Percentiles rank a stretch among this genome's conserved stretches.
Conservation (phyloP, 495 filamentous ascomycete species). For the Delitschia confertaspora region DNA sequence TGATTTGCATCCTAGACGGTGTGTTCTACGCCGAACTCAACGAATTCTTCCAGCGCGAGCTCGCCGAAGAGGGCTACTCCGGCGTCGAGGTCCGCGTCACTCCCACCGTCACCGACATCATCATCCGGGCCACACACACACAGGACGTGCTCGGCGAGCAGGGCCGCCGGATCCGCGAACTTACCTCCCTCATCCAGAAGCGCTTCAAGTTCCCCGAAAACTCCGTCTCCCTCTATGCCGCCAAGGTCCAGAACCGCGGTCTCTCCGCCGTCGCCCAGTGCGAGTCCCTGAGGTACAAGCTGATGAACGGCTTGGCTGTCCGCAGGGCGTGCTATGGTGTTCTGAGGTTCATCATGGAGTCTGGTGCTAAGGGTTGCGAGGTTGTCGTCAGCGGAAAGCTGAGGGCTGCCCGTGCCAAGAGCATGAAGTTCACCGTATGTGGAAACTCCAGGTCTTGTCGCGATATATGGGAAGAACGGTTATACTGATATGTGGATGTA, state of each 20-base stretch:
- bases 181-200: constrained; percentile 99
- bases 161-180: constrained; percentile 98
- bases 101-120: constrained; percentile 99
- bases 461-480: not conserved
- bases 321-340: constrained; percentile 98
- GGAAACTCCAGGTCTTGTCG: not conserved
- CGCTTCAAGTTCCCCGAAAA: constrained; percentile 99
- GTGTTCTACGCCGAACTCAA: constrained; percentile 99
- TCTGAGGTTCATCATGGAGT: constrained; percentile 99
- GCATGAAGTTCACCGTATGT: constrained; percentile 98
- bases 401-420: constrained; percentile 95
- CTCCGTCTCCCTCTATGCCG: constrained; percentile 98
- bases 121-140: constrained; percentile 99
- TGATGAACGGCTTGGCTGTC: constrained; percentile 97
- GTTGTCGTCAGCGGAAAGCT: constrained; percentile 99
- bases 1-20: constrained; percentile 51
- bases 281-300: constrained; percentile 99
- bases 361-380: constrained; percentile 97
- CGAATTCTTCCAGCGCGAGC: constrained; percentile 99
- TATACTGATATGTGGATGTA: constrained; percentile 30
- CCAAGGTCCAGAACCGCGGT: constrained; percentile 99
- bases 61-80: constrained; percentile 99
- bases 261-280: constrained; percentile 99
- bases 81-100: constrained; percentile 99
- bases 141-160: constrained; percentile 99